Evolutionary conservation across 2,329 filamentous ascomycete genomes (phyloP), one percentile per base, ranked within the genome.

Genomic region (Monilinia vaccinii-corymbosi): DNA sequence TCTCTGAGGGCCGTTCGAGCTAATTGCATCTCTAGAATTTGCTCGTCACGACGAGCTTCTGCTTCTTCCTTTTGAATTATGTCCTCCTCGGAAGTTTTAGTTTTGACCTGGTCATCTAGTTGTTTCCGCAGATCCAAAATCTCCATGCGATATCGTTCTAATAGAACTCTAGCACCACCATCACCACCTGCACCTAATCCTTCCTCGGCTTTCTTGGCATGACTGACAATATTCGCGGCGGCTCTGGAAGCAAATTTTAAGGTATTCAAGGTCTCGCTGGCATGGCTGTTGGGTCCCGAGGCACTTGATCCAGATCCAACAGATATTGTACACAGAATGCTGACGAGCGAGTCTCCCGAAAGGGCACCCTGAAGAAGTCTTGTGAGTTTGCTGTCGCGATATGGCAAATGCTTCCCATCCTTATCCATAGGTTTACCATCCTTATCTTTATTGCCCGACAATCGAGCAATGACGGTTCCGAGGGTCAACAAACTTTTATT

Each of bases 11-110:
- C 94, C 0, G 94, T 99, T 46, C 94, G 85, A 36, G 94, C 94
- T 50, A 99, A 81, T 72, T 99, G 94, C 89, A 99, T 97, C 74
- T 99, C 94, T 58, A 99, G 80, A 82, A 99, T 93, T 73, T 99
- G 94, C 76, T 97, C 94, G 71, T 97, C 92, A 67, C 97, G 94
- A 44, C 91, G 85, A 66, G 90, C 83, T 66, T 91, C 86, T 9
- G 89, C 88, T 74, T 97, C 90, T 67, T 87, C 84, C 72, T 94
- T 86, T 21, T 86, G 80, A 45, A 79, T 85, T 66, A 86, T 82
- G 69, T 94, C 89, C 66, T 89, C 84, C 69, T 89, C 83, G 60
- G 79, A 80, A 57, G 87, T 83, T 60, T 82, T 82, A 31, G 75
- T 77, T 71, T 88, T 92, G 49, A 86, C 85, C 72, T 97, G 89